A percentile compares a stretch with the other conserved stretches of the same genome.
These are phyloP conservation scores for Rubroshorea leprosula DNA, from an alignment of 345 rosid genomes.

Conservation along the genomic window DNA sequence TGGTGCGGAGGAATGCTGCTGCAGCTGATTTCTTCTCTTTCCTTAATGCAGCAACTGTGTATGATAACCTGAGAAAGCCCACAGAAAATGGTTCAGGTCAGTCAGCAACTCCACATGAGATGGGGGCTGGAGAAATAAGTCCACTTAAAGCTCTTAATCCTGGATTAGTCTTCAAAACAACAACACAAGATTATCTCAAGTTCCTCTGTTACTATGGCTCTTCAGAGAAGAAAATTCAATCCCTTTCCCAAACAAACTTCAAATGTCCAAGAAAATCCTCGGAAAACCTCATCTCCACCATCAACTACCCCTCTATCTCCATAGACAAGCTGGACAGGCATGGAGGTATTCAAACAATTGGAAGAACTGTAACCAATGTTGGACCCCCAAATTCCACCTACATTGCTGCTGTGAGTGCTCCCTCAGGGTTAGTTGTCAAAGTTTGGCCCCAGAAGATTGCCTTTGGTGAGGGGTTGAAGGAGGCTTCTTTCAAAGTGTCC, in stretches of 20 bases:
- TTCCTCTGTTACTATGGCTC: constrained; percentile 62
- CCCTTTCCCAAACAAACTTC: constrained; percentile 41
- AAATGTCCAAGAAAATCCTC: constrained; percentile 35
- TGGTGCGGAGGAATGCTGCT: no score
- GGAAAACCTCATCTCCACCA: constrained; percentile 38
- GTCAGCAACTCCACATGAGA: constrained; percentile 51
- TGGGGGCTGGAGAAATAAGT: constrained; percentile 63
- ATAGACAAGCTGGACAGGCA: constrained; percentile 36
- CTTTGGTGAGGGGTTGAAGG: constrained; percentile 26
- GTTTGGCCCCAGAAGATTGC: constrained; percentile 43
- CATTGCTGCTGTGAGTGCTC: constrained; percentile 33
- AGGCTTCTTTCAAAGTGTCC: constrained; percentile 33
- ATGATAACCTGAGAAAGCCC: constrained; percentile 42
- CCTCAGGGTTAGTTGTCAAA: constrained; percentile 48
- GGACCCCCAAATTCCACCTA: constrained; percentile 51
- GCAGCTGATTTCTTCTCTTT: not conserved
- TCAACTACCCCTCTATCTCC: constrained; percentile 80
- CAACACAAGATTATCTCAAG: constrained; percentile 37
- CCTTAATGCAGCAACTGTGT: constrained; percentile 38
- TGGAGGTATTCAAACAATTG: constrained; percentile 19
- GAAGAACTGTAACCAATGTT: constrained; percentile 55
- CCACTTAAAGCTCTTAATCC: constrained; percentile 62
- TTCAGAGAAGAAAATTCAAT: constrained; percentile 42
- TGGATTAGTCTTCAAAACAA: constrained; percentile 67
- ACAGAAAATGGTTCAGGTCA: constrained; percentile 38